Base-by-base conservation (phyloP, 352 stramenopile species). In the Pythium plurisporium region DNA sequence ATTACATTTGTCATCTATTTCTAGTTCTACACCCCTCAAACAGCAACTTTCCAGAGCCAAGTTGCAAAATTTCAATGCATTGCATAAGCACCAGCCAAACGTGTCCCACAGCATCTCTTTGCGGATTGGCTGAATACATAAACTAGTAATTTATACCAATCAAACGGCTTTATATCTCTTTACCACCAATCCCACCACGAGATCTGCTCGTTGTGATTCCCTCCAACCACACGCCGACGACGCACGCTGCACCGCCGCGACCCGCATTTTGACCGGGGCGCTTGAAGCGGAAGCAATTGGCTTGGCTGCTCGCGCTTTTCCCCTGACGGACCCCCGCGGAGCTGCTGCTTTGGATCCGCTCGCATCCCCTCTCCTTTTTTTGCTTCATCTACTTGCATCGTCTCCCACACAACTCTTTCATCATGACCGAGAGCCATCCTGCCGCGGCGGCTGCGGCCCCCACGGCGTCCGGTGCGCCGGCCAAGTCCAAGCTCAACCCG, bases 401-500 rank as follows among this genome's bases (percentile, higher is more conserved):
- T 20, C 22, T 11, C 9, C 11, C 20, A 12, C 29, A 9, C 20
- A n/a, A 37, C 5, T 8, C 2, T 25, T 14, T 33, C 17, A 5
- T 15, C 31, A 65, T 65, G 58, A 65, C 58, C 53, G 58, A 65
- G 22, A 65, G 57, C 42, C 37, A 29, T 37, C 25, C 58, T 22
- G 40, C 47, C 23, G 42, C 40, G n/a, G 22, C 48, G 17, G 17
- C 53, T 14, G 34, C 25, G 2, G 29, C 44, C 4, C 7, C n/a
- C 20, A 31, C 7, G 23, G 49, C 47, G 29, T 20, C 29, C 31
- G 47, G 23, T 30, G 34, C 46, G 29, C 33, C 50, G 27, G 20
- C 59, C 34, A 57, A 49, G 20, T 52, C 79, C 44, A 88, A 85
- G 70, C 68, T 87, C 33, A 77, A 80, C 42, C 67, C 79, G 23